Evolutionary conservation across 768 basidiomycete species (phyloP), one percentile per base, ranked within the genome.

Genomic region (Tulasnella sp.): DNA sequence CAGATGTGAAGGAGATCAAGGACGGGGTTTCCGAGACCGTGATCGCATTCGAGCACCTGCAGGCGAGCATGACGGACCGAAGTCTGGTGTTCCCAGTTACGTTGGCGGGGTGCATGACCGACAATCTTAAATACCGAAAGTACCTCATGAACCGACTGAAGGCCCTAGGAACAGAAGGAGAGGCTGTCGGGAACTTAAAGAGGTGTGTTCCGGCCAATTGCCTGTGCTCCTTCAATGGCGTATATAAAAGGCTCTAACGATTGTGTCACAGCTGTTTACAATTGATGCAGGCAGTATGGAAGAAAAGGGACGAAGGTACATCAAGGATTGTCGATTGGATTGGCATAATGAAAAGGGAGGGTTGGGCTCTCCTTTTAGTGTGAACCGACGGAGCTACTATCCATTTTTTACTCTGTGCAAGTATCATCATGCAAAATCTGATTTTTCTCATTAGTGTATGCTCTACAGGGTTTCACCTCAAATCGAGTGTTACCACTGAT

Each of bases 1-100:
- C 88, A 86, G 86, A 81, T 66, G 83, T 88, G 24, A 78, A 82
- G 51, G 87, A 89, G 69, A 86, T 91, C 64, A 72, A 69, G 58
- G 71, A 74, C 42, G 80, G 78, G 7, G 80, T 85, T 29, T 77
- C 78, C 26, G 68, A 67, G 44, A 77, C 87, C 50, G 72, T 80
- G 53, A 77, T 78, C 45, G 71, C 77, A 21, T 68, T 88, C 56
- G 72, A 74, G 59, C 77, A 78, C 64, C 68, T 88, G 55, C 78
- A 77, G 26, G 70, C 79, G 43, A 81, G 59, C 27, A 41, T 15
- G 13, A 70, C 80, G 44, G 88, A 91, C 69, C 80, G 85, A 59
- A 76, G 79, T 7, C 70, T 88, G 43, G 74, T 86, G 21, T 84
- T 88, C 70, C 86, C 88, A 27, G 77, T 87, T 58, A 83, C 81